These are phyloP conservation scores for Irpex rosettiformis DNA, from an alignment of 1,284 basidiomycete genomes.

Conservation along the genomic window DNA sequence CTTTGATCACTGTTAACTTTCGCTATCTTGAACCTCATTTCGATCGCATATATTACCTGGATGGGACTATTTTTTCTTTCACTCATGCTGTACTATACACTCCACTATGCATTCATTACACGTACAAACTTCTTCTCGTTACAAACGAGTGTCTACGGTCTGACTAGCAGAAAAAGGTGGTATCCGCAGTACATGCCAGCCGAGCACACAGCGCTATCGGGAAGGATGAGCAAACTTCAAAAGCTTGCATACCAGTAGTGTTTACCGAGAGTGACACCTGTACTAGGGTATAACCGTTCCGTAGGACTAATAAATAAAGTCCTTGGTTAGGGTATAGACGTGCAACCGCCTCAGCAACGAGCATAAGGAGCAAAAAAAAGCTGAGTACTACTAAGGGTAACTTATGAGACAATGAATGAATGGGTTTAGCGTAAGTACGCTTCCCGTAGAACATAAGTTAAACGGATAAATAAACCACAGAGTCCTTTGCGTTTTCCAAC, in stretches of 20 bases:
- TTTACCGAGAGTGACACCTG: neutral
- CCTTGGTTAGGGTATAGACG: neutral
- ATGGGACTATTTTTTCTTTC: neutral
- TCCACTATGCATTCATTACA: neutral
- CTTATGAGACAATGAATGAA: constrained; percentile 2
- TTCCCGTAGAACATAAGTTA: constrained; percentile 3
- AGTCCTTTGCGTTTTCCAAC: neutral
- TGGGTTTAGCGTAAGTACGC: neutral
- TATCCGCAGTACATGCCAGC: constrained; percentile 5
- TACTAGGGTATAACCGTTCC: neutral
- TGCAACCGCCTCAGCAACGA: neutral
- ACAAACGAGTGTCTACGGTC: constrained; percentile 5
- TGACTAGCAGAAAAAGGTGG: constrained; percentile 2
- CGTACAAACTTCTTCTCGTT: constrained; percentile 1
- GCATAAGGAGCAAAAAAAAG: neutral
- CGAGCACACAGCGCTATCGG: constrained; percentile 4
- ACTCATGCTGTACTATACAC: neutral
- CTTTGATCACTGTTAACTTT: constrained; percentile 18
- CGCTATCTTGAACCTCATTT: neutral
- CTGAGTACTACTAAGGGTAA: neutral
- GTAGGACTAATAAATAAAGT: constrained; percentile 4
- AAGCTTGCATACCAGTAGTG: neutral
- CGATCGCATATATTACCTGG: neutral
- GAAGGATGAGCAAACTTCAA: neutral
- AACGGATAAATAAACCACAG: neutral